These are phyloP conservation scores for Fusarium circinatum DNA, from an alignment of 2,329 filamentous ascomycete species.

Conservation along the genomic window DNA sequence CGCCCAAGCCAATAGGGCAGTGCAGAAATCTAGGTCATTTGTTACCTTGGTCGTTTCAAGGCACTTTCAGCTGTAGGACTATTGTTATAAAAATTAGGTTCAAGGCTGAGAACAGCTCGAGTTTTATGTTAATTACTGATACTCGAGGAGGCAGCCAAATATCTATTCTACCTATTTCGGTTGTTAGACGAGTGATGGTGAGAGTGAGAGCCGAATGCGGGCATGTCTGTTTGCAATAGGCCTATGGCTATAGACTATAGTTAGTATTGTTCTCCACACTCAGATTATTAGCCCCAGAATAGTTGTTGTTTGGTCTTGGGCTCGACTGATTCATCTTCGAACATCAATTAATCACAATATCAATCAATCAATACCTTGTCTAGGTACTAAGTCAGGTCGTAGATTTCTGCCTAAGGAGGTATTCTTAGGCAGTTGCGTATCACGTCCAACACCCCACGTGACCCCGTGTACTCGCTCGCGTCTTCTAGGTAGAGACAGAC, in stretches of 20 bases:
- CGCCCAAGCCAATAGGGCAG: conserved; percentile 34
- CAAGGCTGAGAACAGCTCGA: not conserved
- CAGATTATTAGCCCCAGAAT: not conserved
- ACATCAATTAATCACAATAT: not conserved
- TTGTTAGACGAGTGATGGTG: not conserved
- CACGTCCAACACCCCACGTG: conserved; percentile 31
- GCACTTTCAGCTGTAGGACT: conserved; percentile 7
- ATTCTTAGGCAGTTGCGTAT: conserved; percentile 6
- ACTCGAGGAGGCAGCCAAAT: not conserved
- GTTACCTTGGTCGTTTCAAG: conserved; percentile 37
- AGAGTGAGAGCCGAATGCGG: not conserved
- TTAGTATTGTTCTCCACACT: not conserved
- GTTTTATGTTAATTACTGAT: not conserved
- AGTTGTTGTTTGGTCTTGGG: not conserved
- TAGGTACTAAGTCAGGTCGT: not conserved
- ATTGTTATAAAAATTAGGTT: not conserved
- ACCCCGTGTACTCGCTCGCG: conserved; percentile 37
- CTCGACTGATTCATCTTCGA: not conserved
- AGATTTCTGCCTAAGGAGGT: not conserved
- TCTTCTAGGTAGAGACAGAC: conserved; percentile 4
- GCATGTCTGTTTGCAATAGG: conserved; percentile 14
- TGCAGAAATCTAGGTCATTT: conserved; percentile 21
- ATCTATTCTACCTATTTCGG: not conserved
- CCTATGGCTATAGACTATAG: not conserved
- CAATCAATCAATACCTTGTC: not conserved